Percentiles rank a stretch among this genome's conserved stretches.
These are phyloP conservation scores for Chalara sp. DNA, from an alignment of 2,329 filamentous ascomycete species.

Conservation along the genomic window DNA sequence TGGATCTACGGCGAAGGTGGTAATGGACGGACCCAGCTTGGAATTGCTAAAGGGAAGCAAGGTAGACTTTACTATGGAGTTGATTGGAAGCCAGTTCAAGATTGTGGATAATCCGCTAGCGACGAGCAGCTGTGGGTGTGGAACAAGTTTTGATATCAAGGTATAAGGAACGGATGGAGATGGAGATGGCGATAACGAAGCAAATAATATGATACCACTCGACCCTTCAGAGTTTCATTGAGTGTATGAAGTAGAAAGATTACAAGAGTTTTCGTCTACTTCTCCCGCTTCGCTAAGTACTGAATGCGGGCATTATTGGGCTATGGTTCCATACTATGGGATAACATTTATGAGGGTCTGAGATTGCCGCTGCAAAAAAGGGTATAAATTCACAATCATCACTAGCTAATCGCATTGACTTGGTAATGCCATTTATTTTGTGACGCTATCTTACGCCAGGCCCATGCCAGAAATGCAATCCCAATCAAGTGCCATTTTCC, in stretches of 20 bases:
- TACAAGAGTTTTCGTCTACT: no score
- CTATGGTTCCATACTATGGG: no score
- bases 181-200: not conserved
- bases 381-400: no score
- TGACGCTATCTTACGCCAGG: constrained; percentile 18
- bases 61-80: constrained; percentile 91
- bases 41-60: constrained; percentile 89
- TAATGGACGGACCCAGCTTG: constrained; percentile 81
- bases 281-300: no score
- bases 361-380: no score
- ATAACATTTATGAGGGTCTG: no score
- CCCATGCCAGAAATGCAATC: constrained; percentile 16
- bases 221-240: not conserved
- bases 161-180: constrained; percentile 8
- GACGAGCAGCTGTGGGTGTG: constrained; percentile 92
- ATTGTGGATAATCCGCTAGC: constrained; percentile 89
- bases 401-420: not conserved
- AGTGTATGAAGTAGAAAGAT: not conserved
- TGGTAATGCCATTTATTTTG: constrained; percentile 12
- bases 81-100: constrained; percentile 94
- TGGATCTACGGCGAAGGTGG: constrained; percentile 64
- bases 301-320: no score
- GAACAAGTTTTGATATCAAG: constrained; percentile 95
- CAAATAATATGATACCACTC: not conserved
- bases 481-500: constrained; percentile 4